phyloP scores from a whole-genome alignment of 257 asterid species.

The Solanum raphanifolium region DNA sequence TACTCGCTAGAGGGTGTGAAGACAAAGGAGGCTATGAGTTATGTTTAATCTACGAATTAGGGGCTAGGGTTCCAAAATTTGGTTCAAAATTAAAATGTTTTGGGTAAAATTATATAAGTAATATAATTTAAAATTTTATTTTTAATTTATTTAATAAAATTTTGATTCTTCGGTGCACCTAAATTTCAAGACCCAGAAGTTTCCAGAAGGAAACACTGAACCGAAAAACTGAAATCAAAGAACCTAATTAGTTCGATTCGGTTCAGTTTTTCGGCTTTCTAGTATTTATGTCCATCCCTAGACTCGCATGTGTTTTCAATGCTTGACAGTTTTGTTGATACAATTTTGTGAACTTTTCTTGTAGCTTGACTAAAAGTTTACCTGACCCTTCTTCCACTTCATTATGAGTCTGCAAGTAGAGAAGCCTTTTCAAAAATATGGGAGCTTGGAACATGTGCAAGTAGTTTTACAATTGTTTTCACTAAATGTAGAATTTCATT shows the following conservation, averaged over 20 bases:
- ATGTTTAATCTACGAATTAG: neutral
- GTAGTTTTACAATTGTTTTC: neutral
- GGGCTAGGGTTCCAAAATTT: neutral
- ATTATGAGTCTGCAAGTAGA: neutral
- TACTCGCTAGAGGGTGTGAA: no score
- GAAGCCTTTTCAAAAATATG: neutral
- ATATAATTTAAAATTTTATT: no score
- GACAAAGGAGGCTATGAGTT: no score
- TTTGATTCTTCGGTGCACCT: no score
- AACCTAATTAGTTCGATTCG: neutral
- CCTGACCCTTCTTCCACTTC: neutral
- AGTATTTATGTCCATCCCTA: no score
- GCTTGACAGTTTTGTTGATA: neutral
- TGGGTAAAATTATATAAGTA: neutral
- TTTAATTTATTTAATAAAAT: no score
- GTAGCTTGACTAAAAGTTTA: neutral
- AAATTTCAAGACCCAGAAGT: no score
- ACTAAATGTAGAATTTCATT: neutral
- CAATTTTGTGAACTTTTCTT: neutral
- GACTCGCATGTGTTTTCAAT: neutral
- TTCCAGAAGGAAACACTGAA: no score
- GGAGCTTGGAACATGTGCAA: neutral
- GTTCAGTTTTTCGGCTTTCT: no score
- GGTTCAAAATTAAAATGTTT: neutral
- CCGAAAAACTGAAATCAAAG: no score